phyloP scores from a whole-genome alignment of 192 early-diverging fungal species.

The Glomus cerebriforme region DNA sequence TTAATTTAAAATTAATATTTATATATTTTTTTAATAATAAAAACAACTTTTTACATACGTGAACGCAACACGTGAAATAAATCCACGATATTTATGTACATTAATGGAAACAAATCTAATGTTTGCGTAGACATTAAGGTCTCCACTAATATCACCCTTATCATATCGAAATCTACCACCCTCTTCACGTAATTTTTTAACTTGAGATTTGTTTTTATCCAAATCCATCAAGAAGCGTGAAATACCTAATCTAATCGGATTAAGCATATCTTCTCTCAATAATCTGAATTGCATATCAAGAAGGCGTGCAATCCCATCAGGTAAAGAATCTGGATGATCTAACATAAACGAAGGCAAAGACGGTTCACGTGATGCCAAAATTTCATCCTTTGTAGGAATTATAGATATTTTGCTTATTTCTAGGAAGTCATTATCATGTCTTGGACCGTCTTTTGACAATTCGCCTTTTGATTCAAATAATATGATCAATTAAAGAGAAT shows the following conservation, averaged over 20 bases:
- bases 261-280: slow-evolving; percentile 59
- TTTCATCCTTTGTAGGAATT: slow-evolving; percentile 58
- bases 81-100: slow-evolving; percentile 27
- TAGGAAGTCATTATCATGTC: slow-evolving; percentile 58
- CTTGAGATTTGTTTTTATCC: slow-evolving; percentile 18
- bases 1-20: neutral
- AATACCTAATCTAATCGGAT: slow-evolving; percentile 47
- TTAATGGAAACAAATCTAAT: slow-evolving; percentile 40
- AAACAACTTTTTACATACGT: neutral
- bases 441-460: slow-evolving; percentile 39
- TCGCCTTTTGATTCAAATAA: slow-evolving; percentile 30
- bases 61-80: slow-evolving; percentile 37
- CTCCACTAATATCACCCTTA: slow-evolving; percentile 30
- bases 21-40: neutral
- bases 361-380: slow-evolving; percentile 38
- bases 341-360: slow-evolving; percentile 48
- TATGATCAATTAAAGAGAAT: slow-evolving; percentile 37
- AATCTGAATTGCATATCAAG: slow-evolving; percentile 63
- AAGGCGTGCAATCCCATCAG: slow-evolving; percentile 47
- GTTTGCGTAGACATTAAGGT: slow-evolving; percentile 45
- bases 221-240: slow-evolving; percentile 36
- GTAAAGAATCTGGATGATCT: slow-evolving; percentile 48
- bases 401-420: slow-evolving; percentile 50
- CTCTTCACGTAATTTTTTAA: slow-evolving; percentile 27
- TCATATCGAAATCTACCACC: slow-evolving; percentile 34